phyloP scores from a whole-genome alignment of 305 asterid genomes.

The Coffea humblotiana region DNA sequence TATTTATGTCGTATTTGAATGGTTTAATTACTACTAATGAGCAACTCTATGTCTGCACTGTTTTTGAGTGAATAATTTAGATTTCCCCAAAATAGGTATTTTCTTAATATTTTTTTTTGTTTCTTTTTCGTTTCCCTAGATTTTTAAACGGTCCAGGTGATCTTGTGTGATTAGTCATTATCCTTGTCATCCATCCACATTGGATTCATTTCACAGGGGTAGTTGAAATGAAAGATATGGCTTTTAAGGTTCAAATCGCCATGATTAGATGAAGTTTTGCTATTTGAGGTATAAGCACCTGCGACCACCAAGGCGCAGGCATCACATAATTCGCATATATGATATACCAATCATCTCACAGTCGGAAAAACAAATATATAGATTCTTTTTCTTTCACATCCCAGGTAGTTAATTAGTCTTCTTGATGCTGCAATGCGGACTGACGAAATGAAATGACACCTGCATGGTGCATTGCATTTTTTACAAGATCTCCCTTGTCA shows the following conservation, averaged over 20 bases:
- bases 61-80: too few species aligned
- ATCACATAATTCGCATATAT: too few species aligned
- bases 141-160: neutral
- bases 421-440: neutral
- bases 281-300: too few species aligned
- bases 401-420: neutral
- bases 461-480: neutral
- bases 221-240: too few species aligned
- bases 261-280: too few species aligned
- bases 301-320: too few species aligned
- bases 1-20: too few species aligned
- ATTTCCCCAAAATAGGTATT: too few species aligned
- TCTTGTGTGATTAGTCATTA: neutral
- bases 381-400: conserved; percentile 6
- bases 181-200: neutral
- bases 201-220: neutral
- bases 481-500: neutral
- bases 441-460: conserved; percentile 3
- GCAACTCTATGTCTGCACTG: neutral
- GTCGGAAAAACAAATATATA: neutral
- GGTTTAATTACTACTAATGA: too few species aligned
- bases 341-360: neutral
- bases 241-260: too few species aligned
- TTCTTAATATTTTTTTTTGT: too few species aligned
- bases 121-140: too few species aligned